Conservation (phyloP, 2,329 filamentous ascomycete species). For the Tolypocladium tropicale region DNA sequence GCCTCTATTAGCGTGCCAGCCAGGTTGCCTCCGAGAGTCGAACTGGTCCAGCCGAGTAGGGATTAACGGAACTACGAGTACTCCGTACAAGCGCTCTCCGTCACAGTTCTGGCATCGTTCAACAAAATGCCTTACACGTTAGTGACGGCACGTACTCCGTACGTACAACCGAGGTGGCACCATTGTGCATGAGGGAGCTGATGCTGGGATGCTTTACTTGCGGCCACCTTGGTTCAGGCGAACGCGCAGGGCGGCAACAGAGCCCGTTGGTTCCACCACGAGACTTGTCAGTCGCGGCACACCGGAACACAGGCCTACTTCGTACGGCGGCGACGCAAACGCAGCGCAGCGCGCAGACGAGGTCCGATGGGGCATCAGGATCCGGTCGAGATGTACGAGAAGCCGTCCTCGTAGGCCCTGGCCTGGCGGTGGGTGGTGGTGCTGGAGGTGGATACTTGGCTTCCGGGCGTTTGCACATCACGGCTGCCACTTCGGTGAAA, state of each 20-base stretch:
- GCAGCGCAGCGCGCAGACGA: background rate
- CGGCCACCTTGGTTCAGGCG: background rate
- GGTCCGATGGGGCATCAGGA: background rate
- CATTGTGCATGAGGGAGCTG: background rate
- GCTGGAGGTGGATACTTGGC: background rate
- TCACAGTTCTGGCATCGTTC: background rate
- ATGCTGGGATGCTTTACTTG: background rate
- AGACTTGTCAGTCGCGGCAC: background rate
- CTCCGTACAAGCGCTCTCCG: background rate
- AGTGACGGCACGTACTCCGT: too few species aligned
- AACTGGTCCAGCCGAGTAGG: background rate
- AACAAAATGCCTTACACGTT: too few species aligned
- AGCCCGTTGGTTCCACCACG: background rate
- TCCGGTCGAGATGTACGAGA: background rate
- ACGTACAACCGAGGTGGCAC: background rate
- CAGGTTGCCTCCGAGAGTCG: background rate
- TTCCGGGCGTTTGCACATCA: background rate
- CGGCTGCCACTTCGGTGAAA: background rate
- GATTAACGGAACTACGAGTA: too few species aligned
- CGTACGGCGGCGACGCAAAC: background rate
- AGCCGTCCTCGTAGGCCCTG: too few species aligned
- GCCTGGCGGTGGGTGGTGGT: background rate
- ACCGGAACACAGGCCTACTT: background rate
- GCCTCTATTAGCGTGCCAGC: background rate
- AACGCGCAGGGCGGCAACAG: background rate